Evolutionary conservation across 225 moss, liverwort and hornwort genomes (phyloP).

Genomic region (Anthoceros angustus): DNA sequence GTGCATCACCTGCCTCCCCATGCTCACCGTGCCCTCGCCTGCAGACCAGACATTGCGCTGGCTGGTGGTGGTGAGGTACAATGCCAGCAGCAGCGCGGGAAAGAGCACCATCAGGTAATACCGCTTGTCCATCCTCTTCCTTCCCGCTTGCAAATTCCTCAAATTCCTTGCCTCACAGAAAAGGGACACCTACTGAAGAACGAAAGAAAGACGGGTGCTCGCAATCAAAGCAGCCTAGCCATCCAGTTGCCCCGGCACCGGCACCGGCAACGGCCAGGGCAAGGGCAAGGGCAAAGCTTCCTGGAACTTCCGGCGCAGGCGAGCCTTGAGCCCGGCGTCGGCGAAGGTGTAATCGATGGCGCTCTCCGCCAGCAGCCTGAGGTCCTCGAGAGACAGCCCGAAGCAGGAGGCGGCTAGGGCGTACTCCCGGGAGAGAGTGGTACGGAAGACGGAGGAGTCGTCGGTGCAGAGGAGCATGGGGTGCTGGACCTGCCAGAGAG

Average conservation of each 20-base stretch:
- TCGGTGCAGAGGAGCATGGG: neutral
- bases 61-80: slow-evolving; percentile 11
- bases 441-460: neutral
- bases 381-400: neutral
- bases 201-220: no score
- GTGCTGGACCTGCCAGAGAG: neutral
- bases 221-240: no score
- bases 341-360: neutral
- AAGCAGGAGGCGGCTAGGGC: neutral
- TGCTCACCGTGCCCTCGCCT: neutral
- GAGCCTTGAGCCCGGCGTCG: neutral
- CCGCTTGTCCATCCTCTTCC: slow-evolving; percentile 17
- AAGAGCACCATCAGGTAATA: slow-evolving; percentile 19
- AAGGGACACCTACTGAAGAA: no score
- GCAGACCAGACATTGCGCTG: slow-evolving; percentile 7
- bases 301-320: neutral
- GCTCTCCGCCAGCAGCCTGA: neutral
- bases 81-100: slow-evolving; percentile 12
- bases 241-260: no score
- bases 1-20: neutral
- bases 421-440: neutral
- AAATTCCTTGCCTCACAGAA: no score
- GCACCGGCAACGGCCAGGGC: no score
- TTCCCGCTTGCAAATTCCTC: no score
- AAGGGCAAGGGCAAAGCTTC: neutral